Percentiles rank a stretch among this genome's conserved stretches.
These are phyloP conservation scores for Xylariomycetidae sp. DNA, from an alignment of 2,329 filamentous ascomycete species.

Conservation along the genomic window DNA sequence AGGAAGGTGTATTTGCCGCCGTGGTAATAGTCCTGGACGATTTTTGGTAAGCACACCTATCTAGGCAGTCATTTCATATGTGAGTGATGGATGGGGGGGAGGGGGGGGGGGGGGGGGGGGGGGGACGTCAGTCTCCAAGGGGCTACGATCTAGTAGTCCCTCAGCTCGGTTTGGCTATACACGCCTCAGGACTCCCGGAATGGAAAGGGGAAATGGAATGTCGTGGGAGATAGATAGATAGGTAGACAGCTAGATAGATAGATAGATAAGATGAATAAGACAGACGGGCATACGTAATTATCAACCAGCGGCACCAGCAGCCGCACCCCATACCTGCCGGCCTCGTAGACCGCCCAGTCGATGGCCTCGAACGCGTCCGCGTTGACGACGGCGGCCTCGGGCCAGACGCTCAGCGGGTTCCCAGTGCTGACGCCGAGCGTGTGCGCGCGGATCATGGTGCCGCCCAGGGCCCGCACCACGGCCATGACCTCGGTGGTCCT, in stretches of 20 bases:
- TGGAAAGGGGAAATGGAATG: no score
- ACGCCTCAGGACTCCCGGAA: no score
- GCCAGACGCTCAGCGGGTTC: slow-evolving; percentile 43
- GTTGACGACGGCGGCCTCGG: slow-evolving; percentile 34
- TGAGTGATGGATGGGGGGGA: no score
- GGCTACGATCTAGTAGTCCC: no score
- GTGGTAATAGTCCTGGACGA: slow-evolving; percentile 48
- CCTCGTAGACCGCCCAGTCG: slow-evolving; percentile 44
- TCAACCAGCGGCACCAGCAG: slow-evolving; percentile 41
- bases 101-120: no score
- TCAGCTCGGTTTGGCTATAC: no score
- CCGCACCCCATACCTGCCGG: slow-evolving; percentile 37
- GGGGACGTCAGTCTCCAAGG: no score
- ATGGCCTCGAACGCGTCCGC: slow-evolving; percentile 39
- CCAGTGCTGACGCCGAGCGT: slow-evolving; percentile 42
- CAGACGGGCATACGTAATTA: slow-evolving; percentile 37
- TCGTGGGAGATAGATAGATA: no score
- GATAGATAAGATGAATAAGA: no score
- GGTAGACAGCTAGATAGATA: no score
- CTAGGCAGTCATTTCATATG: no score
- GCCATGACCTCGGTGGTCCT: slow-evolving; percentile 42
- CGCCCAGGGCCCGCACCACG: slow-evolving; percentile 38
- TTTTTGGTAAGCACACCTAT: no score
- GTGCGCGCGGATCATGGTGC: slow-evolving; percentile 39
- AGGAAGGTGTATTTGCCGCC: slow-evolving; percentile 46